These are phyloP conservation scores for Jacaranda copaia DNA, from an alignment of 257 asterid species.

Conservation along the genomic window DNA sequence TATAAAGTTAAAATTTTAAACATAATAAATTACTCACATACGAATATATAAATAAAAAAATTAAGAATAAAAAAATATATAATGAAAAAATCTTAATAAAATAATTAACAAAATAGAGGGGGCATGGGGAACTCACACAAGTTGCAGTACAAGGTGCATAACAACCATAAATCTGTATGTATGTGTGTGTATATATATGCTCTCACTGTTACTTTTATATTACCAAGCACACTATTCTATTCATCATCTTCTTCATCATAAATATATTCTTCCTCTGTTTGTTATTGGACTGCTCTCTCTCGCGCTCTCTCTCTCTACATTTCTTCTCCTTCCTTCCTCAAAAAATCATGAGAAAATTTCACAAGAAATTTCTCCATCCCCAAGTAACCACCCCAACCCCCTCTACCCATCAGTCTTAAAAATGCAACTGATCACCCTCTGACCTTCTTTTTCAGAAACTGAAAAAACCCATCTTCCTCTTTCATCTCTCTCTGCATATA, in stretches of 20 bases:
- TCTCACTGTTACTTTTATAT: constrained; percentile 27
- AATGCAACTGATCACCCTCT: constrained; percentile 42
- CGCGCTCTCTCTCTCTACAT: constrained; percentile 30
- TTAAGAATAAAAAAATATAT: neutral
- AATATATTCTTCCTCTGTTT: neutral
- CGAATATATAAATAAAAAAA: too few species aligned
- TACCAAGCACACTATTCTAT: constrained; percentile 33
- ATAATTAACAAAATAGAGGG: neutral
- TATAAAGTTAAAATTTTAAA: too few species aligned
- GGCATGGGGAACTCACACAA: constrained; percentile 40
- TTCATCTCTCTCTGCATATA: constrained; percentile 32
- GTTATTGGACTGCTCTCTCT: neutral
- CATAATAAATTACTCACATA: too few species aligned
- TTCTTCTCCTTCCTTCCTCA: constrained; percentile 5
- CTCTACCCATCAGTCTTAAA: constrained; percentile 30
- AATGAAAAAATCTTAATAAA: neutral
- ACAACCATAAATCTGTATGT: constrained; percentile 29
- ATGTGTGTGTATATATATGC: neutral
- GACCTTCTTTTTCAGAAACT: constrained; percentile 37
- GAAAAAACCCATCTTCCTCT: constrained; percentile 31
- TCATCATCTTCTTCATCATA: constrained; percentile 24
- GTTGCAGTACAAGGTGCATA: constrained; percentile 37
- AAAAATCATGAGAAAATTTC: neutral
- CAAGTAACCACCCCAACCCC: constrained; percentile 26
- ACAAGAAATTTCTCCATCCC: constrained; percentile 17